Conservation (phyloP, 768 basidiomycete genomes). For the Tulasnella sp. region DNA sequence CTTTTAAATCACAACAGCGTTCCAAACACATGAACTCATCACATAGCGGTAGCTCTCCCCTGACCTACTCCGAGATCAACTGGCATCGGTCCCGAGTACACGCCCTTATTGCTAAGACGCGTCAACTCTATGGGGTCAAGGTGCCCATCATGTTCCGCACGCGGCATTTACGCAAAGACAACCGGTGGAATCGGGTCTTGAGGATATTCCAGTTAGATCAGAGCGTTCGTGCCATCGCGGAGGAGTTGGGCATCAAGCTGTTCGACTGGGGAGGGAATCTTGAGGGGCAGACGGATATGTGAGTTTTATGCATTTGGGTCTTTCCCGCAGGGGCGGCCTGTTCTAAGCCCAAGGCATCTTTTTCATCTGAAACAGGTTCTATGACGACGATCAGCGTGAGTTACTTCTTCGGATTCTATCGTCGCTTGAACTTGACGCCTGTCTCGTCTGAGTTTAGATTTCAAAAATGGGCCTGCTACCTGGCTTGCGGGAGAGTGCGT, state of each 20-base stretch:
- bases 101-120: not conserved
- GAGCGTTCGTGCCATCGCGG: not conserved
- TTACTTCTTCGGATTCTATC: not conserved
- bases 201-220: not conserved
- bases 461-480: not conserved
- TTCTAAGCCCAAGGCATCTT: not conserved
- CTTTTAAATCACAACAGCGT: too few relatives aligned
- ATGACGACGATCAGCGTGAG: constrained; percentile 4
- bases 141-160: constrained; percentile 8
- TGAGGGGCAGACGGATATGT: constrained; percentile 1
- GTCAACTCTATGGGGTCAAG: not conserved
- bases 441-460: not conserved
- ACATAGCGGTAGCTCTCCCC: not conserved
- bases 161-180: constrained; percentile 1
- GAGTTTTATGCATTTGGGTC: not conserved
- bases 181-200: not conserved
- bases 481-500: constrained; percentile 7
- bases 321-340: too few relatives aligned
- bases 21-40: not conserved
- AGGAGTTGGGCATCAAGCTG: constrained; percentile 3
- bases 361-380: not conserved
- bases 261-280: constrained; percentile 4
- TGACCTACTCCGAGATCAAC: constrained; percentile 1
- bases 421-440: not conserved
- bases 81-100: constrained; percentile 7